These are phyloP conservation scores for Pseudocercospora fuligena DNA, from an alignment of 2,329 filamentous ascomycete genomes.

Conservation along the genomic window DNA sequence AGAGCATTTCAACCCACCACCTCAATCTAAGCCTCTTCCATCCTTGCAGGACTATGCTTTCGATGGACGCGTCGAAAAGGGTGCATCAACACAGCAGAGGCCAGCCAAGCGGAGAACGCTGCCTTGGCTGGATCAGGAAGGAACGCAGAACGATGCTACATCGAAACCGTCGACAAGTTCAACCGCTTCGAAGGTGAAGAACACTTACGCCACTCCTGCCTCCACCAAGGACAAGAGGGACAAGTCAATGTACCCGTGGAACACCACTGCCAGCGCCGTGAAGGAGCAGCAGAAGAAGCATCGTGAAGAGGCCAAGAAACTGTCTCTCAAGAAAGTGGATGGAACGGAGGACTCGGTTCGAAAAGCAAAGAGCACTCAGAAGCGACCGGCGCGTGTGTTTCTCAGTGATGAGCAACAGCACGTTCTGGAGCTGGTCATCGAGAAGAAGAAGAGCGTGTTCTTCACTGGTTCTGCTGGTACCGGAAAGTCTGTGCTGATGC, in stretches of 20 bases:
- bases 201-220: conserved; percentile 47
- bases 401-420: conserved; percentile 85
- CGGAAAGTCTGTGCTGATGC: conserved; percentile 94
- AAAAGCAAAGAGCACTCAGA: conserved; percentile 51
- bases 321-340: conserved; percentile 50
- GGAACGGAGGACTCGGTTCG: conserved; percentile 54
- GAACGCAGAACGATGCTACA: conserved; percentile 32
- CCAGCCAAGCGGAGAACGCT: conserved; percentile 67
- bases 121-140: conserved; percentile 58
- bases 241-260: conserved; percentile 63
- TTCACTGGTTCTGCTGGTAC: conserved; percentile 95
- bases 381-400: conserved; percentile 63
- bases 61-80: conserved; percentile 15
- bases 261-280: conserved; percentile 72
- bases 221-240: conserved; percentile 39
- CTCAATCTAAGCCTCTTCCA: conserved; percentile 13
- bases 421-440: conserved; percentile 80
- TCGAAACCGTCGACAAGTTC: conserved; percentile 15
- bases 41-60: conserved; percentile 29
- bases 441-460: conserved; percentile 86
- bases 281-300: conserved; percentile 79
- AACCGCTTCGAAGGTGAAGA: conserved; percentile 19
- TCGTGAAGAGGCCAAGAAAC: conserved; percentile 65
- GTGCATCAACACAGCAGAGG: conserved; percentile 37
- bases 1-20: conserved; percentile 44